Evolutionary conservation across 805 yeast species (phyloP).

Genomic region (Nakazawaea holstii): DNA sequence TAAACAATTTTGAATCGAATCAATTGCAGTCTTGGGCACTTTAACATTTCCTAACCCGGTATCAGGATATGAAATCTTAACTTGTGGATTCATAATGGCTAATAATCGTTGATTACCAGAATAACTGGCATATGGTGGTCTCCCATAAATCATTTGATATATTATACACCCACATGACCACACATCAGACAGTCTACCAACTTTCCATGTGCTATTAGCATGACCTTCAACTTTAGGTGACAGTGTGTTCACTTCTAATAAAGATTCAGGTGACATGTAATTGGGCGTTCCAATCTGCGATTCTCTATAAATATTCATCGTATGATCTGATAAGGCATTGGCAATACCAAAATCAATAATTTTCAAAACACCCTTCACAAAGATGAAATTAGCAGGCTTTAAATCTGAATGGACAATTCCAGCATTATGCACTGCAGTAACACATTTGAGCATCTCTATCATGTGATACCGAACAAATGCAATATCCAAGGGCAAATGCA

Average conservation of each 20-base stretch:
- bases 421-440: conserved; percentile 78
- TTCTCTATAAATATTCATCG: conserved; percentile 84
- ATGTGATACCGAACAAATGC: conserved; percentile 79
- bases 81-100: conserved; percentile 84
- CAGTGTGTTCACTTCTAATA: conserved; percentile 50
- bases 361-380: conserved; percentile 79
- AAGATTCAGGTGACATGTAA: conserved; percentile 97
- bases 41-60: conserved; percentile 52
- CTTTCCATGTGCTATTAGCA: conserved; percentile 49
- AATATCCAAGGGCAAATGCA: conserved; percentile 48
- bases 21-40: conserved; percentile 69
- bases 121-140: conserved; percentile 81
- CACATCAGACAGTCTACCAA: conserved; percentile 91
- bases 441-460: conserved; percentile 74
- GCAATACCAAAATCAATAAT: conserved; percentile 95
- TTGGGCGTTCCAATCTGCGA: conserved; percentile 93
- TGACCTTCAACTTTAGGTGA: conserved; percentile 13
- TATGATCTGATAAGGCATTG: conserved; percentile 90
- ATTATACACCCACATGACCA: conserved; percentile 98
- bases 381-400: conserved; percentile 66
- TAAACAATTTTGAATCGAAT: conserved; percentile 68
- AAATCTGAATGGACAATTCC: conserved; percentile 59
- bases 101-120: conserved; percentile 71
- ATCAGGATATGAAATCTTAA: conserved; percentile 61
- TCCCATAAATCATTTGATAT: conserved; percentile 92